These are phyloP conservation scores for Pyricularia pennisetigena DNA, from an alignment of 2,329 filamentous ascomycete species.

Conservation along the genomic window DNA sequence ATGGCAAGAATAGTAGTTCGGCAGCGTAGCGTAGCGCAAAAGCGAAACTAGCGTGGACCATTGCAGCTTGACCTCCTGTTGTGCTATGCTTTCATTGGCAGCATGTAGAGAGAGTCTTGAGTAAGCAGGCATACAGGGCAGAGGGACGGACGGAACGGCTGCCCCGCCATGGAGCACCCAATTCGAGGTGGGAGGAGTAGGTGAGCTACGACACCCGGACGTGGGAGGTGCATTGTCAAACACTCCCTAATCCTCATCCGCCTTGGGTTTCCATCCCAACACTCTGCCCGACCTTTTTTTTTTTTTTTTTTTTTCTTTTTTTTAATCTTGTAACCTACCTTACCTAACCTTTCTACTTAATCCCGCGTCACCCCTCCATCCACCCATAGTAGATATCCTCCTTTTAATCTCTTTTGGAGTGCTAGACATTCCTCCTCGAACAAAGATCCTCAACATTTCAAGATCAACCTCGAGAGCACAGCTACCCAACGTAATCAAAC, in stretches of 20 bases:
- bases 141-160: not conserved
- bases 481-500: conserved; percentile 22
- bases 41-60: not conserved
- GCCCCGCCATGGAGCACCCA: not conserved
- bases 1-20: not conserved
- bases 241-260: not conserved
- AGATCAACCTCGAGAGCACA: not conserved
- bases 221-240: not conserved
- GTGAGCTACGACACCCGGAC: not conserved
- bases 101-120: not conserved
- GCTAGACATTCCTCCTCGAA: not conserved
- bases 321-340: not conserved
- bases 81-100: not conserved
- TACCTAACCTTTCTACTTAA: not conserved
- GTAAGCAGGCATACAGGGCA: not conserved
- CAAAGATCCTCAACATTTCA: conserved; percentile 1
- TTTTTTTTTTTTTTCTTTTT: not conserved
- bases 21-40: not conserved
- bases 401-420: not conserved
- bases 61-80: not conserved
- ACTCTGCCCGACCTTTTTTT: not conserved
- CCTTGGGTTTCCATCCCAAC: not conserved
- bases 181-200: not conserved
- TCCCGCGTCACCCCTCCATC: not conserved
- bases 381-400: not conserved